Evolutionary conservation across 768 basidiomycete species (phyloP).

Genomic region (Suillus clintonianus): DNA sequence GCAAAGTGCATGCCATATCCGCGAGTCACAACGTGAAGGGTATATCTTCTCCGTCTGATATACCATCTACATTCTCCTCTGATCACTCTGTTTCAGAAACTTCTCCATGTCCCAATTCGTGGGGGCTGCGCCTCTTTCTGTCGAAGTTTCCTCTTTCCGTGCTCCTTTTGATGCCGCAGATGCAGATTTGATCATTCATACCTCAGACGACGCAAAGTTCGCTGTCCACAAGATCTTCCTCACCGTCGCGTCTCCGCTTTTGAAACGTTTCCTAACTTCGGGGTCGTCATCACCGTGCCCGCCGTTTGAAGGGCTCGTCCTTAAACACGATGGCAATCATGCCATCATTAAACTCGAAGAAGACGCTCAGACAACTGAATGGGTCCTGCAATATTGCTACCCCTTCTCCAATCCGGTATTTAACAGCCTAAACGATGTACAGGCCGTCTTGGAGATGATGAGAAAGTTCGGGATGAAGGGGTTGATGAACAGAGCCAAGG

Average conservation of each 20-base stretch:
- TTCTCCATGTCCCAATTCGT: slow-evolving; percentile 29
- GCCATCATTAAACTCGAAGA: slow-evolving; percentile 35
- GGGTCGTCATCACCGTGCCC: slow-evolving; percentile 31
- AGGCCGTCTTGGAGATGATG: slow-evolving; percentile 36
- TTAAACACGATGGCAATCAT: slow-evolving; percentile 23
- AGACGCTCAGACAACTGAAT: slow-evolving; percentile 30
- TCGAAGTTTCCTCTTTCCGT: slow-evolving; percentile 26
- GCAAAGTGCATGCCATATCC: not conserved
- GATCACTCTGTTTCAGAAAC: not conserved
- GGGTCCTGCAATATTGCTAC: slow-evolving; percentile 38
- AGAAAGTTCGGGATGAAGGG: slow-evolving; percentile 41
- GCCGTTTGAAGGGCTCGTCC: slow-evolving; percentile 23
- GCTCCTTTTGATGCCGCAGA: slow-evolving; percentile 42
- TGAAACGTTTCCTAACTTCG: slow-evolving; percentile 32
- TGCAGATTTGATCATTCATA: slow-evolving; percentile 45
- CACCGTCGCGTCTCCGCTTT: slow-evolving; percentile 42
- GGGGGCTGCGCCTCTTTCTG: slow-evolving; percentile 24
- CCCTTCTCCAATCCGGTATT: slow-evolving; percentile 36
- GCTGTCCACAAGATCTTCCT: slow-evolving; percentile 45
- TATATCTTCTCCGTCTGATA: slow-evolving; percentile 1
- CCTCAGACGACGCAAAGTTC: slow-evolving; percentile 44
- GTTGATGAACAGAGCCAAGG: slow-evolving; percentile 29
- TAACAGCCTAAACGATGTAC: slow-evolving; percentile 36
- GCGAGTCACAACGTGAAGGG: not conserved
- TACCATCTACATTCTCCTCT: not conserved